Conservation (phyloP, 148 eudicot genomes). For the Nepenthes gracilis region DNA sequence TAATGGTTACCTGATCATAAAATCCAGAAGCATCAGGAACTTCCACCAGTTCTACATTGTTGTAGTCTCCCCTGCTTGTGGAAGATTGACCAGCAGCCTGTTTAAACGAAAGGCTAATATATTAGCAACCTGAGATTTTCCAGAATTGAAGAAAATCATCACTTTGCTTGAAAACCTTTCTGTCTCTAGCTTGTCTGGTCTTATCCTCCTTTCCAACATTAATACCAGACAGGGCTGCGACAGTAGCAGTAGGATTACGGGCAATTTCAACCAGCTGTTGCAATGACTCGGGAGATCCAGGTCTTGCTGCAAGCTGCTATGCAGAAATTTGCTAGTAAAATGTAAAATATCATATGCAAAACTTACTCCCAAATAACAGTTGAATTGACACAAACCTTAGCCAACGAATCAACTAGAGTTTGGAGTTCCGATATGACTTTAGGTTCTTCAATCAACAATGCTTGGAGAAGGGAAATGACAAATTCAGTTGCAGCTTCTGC, state of each 20-base stretch:
- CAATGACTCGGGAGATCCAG: conserved; percentile 88
- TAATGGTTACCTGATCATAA: conserved; percentile 53
- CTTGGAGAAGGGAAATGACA: conserved; percentile 65
- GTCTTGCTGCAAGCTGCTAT: conserved; percentile 74
- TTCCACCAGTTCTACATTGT: conserved; percentile 35
- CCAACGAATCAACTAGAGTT: conserved; percentile 61
- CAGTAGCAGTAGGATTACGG: conserved; percentile 56
- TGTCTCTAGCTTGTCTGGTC: conserved; percentile 49
- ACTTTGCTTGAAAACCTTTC: conserved; percentile 33
- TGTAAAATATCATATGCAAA: neutral
- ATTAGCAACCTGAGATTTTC: neutral
- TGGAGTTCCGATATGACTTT: conserved; percentile 78
- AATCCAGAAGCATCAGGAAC: conserved; percentile 56
- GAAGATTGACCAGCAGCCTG: conserved; percentile 42
- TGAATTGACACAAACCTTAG: conserved; percentile 46
- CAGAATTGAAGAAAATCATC: neutral
- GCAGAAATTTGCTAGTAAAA: conserved; percentile 5
- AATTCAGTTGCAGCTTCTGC: conserved; percentile 93
- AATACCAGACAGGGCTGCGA: conserved; percentile 29
- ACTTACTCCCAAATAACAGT: neutral
- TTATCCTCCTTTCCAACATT: conserved; percentile 51
- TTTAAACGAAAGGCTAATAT: conserved; percentile 6
- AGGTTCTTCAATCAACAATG: conserved; percentile 52
- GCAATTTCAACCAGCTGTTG: conserved; percentile 83
- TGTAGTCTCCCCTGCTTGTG: conserved; percentile 58